Evolutionary conservation across 2,329 filamentous ascomycete genomes (phyloP), one percentile per base, ranked within the genome.

Genomic region (Monilinia polystroma): DNA sequence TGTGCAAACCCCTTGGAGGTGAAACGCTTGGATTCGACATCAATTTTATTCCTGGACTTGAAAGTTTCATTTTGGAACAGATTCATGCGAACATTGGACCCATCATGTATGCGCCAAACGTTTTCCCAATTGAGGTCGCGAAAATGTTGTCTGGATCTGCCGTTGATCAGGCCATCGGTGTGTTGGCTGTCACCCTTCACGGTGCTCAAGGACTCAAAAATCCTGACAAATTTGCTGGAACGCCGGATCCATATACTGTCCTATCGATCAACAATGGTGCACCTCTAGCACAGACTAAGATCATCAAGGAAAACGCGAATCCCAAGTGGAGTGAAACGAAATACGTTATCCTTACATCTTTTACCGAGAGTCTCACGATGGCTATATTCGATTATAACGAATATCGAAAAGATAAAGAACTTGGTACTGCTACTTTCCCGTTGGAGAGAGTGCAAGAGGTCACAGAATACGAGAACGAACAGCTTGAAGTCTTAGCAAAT

Each of bases 101-200:
- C 0, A 98, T 99, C 90, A 97, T 99, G 92, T 99, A 99, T 76
- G 89, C 88, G 49, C 95, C 95, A 11, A 97, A 99, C 73, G 93
- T 98, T 60, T 99, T 99, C 83, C 95, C 95, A 20, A 95, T 99
- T 72, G 95, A 99, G 76, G 92, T 99, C 66, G 95, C 95, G 73
- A 98, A 99, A 84, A 95, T 99, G 92, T 84, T 99, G 70, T 91
- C 94, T 54, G 95, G 95, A 68, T 94, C 91, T 67, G 88, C 95
- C 0, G 91, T 99, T 62, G 96, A 99, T 77, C 92, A 97, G 79
- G 95, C 95, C 14, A 92, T 99, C 74, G 95, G 95, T 77, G 93
- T 99, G 11, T 80, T 99, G 64, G 94, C 94, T 32, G 83, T 99
- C 69, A 97, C 93, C 8, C 85, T 99, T 69, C 92, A 99, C 77